Evolutionary conservation across 148 eudicot genomes (phyloP).

Genomic region (Amaranthus cruentus): DNA sequence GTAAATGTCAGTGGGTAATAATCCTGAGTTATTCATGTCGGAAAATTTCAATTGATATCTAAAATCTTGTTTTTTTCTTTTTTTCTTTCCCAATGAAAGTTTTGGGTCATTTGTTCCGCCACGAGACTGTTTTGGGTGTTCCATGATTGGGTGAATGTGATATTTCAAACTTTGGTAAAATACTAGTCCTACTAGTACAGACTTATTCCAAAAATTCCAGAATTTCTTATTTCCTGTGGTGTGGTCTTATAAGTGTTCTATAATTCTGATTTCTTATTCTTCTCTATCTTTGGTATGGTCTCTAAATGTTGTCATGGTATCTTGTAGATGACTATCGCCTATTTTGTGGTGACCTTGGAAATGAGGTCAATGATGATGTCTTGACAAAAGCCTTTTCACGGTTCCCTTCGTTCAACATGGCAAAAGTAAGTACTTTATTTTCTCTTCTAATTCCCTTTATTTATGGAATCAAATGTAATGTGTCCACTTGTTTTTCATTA

Average conservation of each 20-base stretch:
- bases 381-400: slow-evolving; percentile 79
- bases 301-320: background rate
- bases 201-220: background rate
- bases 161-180: slow-evolving; percentile 23
- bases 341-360: slow-evolving; percentile 95
- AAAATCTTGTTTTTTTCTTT: slow-evolving; percentile 9
- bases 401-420: slow-evolving; percentile 87
- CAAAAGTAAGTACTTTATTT: slow-evolving; percentile 51
- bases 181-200: slow-evolving; percentile 8
- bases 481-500: slow-evolving; percentile 14
- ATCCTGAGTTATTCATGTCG: slow-evolving; percentile 11
- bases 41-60: slow-evolving; percentile 2
- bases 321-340: slow-evolving; percentile 81
- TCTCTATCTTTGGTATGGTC: background rate
- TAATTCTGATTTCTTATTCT: background rate
- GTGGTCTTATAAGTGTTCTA: background rate
- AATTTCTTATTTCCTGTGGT: background rate
- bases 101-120: slow-evolving; percentile 19
- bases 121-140: slow-evolving; percentile 20
- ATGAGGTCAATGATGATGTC: slow-evolving; percentile 96
- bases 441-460: background rate
- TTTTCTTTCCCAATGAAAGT: slow-evolving; percentile 4
- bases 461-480: slow-evolving; percentile 8
- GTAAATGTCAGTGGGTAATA: slow-evolving; percentile 18
- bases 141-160: slow-evolving; percentile 28